Evolutionary conservation across 208 protist genomes (phyloP).

Genomic region (Trypanosoma rangeli): DNA sequence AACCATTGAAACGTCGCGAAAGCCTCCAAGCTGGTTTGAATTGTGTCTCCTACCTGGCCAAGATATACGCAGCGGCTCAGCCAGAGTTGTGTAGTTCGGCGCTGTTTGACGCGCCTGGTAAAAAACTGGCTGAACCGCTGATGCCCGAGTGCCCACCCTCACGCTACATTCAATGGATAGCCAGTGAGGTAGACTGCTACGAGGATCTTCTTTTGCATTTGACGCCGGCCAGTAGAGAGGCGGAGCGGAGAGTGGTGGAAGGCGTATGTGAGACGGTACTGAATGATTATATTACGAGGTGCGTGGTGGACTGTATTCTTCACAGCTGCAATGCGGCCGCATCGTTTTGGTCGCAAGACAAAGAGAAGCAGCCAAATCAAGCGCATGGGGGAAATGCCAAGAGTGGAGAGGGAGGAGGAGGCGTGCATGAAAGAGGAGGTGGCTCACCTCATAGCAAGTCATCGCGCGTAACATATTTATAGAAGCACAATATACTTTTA

Average conservation of each 20-base stretch:
- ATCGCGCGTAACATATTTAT: background rate
- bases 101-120: background rate
- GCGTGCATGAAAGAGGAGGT: background rate
- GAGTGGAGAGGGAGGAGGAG: background rate
- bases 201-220: slow-evolving; percentile 38
- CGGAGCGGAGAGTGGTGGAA: background rate
- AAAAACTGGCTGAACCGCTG: slow-evolving; percentile 5
- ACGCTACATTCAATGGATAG: slow-evolving; percentile 61
- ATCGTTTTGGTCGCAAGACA: background rate
- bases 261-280: slow-evolving; percentile 12
- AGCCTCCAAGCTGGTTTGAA: background rate
- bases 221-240: background rate
- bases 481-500: background rate
- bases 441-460: background rate
- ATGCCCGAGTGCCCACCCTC: slow-evolving; percentile 35
- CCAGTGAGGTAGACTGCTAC: slow-evolving; percentile 51
- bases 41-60: slow-evolving; percentile 4
- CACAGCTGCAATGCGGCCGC: background rate
- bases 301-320: slow-evolving; percentile 20
- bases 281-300: slow-evolving; percentile 7
- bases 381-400: background rate
- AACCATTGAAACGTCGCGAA: background rate
- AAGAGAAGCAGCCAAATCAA: background rate
- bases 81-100: background rate
- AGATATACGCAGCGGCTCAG: slow-evolving; percentile 10